phyloP scores from a whole-genome alignment of 2,329 filamentous ascomycete genomes.

The Phialemoniopsis sp. region DNA sequence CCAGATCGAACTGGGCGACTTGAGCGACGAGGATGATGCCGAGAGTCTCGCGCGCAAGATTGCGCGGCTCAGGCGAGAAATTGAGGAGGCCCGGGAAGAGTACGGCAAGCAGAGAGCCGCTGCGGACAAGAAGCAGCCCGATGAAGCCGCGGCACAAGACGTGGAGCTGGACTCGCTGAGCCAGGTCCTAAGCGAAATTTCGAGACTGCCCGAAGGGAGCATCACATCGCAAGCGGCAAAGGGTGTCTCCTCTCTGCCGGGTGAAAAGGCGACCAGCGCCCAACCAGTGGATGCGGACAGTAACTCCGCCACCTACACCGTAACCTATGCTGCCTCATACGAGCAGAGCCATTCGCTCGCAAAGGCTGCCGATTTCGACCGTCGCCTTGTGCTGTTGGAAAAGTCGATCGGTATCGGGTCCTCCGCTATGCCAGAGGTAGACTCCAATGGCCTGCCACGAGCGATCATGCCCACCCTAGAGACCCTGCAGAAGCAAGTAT shows the following conservation, averaged over 20 bases:
- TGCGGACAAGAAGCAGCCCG: conserved; percentile 34
- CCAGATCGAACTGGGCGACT: conserved; percentile 61
- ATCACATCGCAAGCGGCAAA: conserved; percentile 5
- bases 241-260: not conserved
- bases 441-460: conserved; percentile 49
- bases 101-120: conserved; percentile 49
- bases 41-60: conserved; percentile 77
- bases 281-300: conserved; percentile 16
- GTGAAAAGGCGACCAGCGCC: conserved; percentile 5
- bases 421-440: conserved; percentile 59
- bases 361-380: conserved; percentile 84
- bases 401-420: conserved; percentile 74
- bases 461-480: conserved; percentile 82
- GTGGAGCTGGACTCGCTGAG: conserved; percentile 59
- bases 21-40: conserved; percentile 69
- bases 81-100: conserved; percentile 68
- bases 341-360: conserved; percentile 68
- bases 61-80: conserved; percentile 76
- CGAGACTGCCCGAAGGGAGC: conserved; percentile 22
- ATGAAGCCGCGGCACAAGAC: conserved; percentile 27
- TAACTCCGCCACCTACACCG: conserved; percentile 52
- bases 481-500: conserved; percentile 75
- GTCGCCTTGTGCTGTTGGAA: conserved; percentile 74
- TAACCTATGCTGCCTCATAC: conserved; percentile 61
- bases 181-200: conserved; percentile 66